Conservation (phyloP, 1,284 basidiomycete genomes). For the Leccinum pachyderme region DNA sequence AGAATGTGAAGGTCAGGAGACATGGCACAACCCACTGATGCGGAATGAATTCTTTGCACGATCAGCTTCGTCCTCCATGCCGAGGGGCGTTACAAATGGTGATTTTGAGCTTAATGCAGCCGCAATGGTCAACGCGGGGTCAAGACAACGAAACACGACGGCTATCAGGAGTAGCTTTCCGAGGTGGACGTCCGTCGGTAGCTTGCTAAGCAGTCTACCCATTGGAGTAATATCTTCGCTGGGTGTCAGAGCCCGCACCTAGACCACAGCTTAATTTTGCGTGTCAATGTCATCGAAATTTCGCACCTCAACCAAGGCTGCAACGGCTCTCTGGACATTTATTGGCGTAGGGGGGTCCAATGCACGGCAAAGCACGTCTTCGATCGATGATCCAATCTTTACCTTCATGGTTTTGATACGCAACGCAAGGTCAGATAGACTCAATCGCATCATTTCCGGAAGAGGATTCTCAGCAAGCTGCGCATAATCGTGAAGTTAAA, state of each 20-base stretch:
- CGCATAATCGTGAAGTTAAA: slow-evolving; percentile 11
- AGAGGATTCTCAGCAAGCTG: slow-evolving; percentile 91
- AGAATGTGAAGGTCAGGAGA: not conserved
- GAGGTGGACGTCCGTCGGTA: slow-evolving; percentile 96
- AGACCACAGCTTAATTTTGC: slow-evolving; percentile 9
- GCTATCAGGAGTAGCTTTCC: slow-evolving; percentile 93
- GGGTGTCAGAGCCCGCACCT: slow-evolving; percentile 83
- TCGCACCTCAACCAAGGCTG: slow-evolving; percentile 85
- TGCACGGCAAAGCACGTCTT: slow-evolving; percentile 86
- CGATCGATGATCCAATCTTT: slow-evolving; percentile 83
- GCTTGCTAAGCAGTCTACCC: slow-evolving; percentile 86
- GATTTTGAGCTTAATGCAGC: slow-evolving; percentile 92
- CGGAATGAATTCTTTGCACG: slow-evolving; percentile 82
- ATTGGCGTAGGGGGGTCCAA: slow-evolving; percentile 86
- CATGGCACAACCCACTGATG: slow-evolving; percentile 48
- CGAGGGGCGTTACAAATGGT: slow-evolving; percentile 89
- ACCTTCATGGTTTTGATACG: slow-evolving; percentile 98
- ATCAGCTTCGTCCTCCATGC: slow-evolving; percentile 86
- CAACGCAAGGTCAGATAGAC: slow-evolving; percentile 91
- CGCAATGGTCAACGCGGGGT: slow-evolving; percentile 94
- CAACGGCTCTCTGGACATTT: slow-evolving; percentile 92
- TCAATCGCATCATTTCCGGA: slow-evolving; percentile 95
- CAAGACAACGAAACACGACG: slow-evolving; percentile 85
- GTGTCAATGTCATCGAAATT: not conserved
- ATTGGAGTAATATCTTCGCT: slow-evolving; percentile 94